These are phyloP conservation scores for Rhynchosporium graminicola DNA, from an alignment of 2,329 filamentous ascomycete genomes.

Conservation along the genomic window DNA sequence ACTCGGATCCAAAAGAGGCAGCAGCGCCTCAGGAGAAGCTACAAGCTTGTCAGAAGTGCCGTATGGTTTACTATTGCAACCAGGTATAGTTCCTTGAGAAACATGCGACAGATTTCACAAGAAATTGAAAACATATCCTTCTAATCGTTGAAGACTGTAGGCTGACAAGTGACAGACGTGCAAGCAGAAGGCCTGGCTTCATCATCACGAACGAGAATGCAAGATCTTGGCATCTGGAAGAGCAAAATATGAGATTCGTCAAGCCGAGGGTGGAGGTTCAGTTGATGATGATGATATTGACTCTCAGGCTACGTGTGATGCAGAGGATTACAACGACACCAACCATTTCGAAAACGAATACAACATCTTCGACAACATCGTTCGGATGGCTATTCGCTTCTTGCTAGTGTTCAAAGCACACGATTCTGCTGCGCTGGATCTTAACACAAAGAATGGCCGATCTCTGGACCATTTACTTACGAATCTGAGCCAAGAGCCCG, in stretches of 20 bases:
- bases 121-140: not conserved
- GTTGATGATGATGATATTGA: not conserved
- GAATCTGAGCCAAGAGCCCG: not conserved
- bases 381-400: not conserved
- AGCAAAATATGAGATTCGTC: not conserved
- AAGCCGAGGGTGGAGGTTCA: not conserved
- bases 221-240: not conserved
- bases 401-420: not conserved
- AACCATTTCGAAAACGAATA: no score
- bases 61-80: not conserved
- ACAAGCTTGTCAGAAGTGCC: not conserved
- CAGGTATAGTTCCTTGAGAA: not conserved
- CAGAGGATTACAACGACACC: no score
- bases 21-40: not conserved
- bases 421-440: not conserved
- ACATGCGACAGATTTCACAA: not conserved
- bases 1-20: no score
- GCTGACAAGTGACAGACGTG: not conserved
- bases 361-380: not conserved
- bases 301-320: no score
- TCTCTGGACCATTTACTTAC: not conserved
- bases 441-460: not conserved
- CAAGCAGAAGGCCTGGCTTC: not conserved
- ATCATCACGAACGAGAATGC: not conserved
- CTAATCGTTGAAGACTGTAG: not conserved